phyloP scores from a whole-genome alignment of 2,329 filamentous ascomycete genomes.

The Didymella keratinophila region DNA sequence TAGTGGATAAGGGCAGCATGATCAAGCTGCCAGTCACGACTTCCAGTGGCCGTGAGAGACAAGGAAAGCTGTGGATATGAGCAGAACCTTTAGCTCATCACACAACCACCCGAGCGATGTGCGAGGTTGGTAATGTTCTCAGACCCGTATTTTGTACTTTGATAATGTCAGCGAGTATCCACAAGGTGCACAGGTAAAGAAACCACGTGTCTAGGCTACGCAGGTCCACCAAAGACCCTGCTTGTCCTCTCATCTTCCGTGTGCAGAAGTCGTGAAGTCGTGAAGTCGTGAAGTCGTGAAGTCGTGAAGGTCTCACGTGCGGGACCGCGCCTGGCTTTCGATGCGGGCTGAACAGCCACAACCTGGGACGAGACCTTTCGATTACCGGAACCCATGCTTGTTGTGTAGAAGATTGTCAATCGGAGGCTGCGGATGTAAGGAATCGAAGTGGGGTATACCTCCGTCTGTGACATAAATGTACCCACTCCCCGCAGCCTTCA shows the following conservation, averaged over 20 bases:
- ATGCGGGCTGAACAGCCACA: neutral
- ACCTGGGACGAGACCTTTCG: neutral
- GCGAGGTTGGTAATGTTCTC: neutral
- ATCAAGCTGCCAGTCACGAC: constrained; percentile 12
- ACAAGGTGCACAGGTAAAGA: neutral
- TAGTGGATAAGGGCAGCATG: constrained; percentile 35
- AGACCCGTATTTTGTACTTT: neutral
- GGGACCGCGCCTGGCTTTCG: no score
- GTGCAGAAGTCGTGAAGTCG: neutral
- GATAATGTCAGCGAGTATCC: constrained; percentile 1
- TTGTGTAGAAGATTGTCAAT: neutral
- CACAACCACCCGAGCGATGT: neutral
- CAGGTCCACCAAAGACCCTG: neutral
- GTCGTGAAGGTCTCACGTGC: no score
- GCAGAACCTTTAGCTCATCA: no score
- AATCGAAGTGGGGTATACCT: constrained; percentile 26
- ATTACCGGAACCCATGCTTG: neutral
- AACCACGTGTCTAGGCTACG: neutral
- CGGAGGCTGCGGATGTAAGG: constrained; percentile 23
- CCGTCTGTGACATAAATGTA: constrained; percentile 21
- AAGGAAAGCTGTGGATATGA: constrained; percentile 9
- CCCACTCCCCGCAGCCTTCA: constrained; percentile 4
- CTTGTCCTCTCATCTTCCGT: neutral
- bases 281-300: no score
- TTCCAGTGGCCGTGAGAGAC: neutral